Percentiles rank a stretch among this genome's conserved stretches.
phyloP scores from a whole-genome alignment of 257 asterid species.

The Solanum sejunctum region DNA sequence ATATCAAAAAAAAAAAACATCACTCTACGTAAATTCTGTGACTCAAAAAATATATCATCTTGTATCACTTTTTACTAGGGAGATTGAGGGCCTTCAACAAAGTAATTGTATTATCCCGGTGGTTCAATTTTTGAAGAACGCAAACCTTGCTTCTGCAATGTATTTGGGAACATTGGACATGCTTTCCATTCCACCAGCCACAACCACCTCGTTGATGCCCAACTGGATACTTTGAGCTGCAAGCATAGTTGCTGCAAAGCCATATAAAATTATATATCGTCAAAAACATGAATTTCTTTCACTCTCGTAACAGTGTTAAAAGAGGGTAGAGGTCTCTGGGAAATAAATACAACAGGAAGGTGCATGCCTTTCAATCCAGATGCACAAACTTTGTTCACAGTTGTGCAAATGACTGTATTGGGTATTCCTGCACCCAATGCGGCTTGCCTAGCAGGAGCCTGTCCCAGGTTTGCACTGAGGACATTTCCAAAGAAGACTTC shows the following conservation, averaged over 20 bases:
- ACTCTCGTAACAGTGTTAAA: neutral
- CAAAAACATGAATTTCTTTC: neutral
- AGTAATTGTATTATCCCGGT: neutral
- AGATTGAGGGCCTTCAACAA: neutral
- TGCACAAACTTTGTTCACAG: constrained; percentile 97
- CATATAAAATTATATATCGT: constrained; percentile 5
- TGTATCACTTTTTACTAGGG: neutral
- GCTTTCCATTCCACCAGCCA: constrained; percentile 99
- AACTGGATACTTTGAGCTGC: constrained; percentile 92
- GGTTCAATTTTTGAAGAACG: neutral
- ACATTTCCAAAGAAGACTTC: constrained; percentile 95
- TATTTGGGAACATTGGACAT: constrained; percentile 98
- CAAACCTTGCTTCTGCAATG: constrained; percentile 91
- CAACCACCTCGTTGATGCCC: constrained; percentile 92
- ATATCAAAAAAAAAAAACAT: neutral
- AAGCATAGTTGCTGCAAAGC: constrained; percentile 72
- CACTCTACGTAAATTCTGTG: neutral
- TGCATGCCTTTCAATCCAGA: constrained; percentile 92
- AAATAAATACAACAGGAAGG: neutral
- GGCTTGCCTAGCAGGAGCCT: constrained; percentile 99
- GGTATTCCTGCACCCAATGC: constrained; percentile 98
- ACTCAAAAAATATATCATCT: neutral
- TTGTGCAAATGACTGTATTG: constrained; percentile 71
- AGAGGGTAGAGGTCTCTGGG: neutral
- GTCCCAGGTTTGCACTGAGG: constrained; percentile 95